Conservation (phyloP, 176 grass and related monocot genomes). For the Oryza meyeriana region DNA sequence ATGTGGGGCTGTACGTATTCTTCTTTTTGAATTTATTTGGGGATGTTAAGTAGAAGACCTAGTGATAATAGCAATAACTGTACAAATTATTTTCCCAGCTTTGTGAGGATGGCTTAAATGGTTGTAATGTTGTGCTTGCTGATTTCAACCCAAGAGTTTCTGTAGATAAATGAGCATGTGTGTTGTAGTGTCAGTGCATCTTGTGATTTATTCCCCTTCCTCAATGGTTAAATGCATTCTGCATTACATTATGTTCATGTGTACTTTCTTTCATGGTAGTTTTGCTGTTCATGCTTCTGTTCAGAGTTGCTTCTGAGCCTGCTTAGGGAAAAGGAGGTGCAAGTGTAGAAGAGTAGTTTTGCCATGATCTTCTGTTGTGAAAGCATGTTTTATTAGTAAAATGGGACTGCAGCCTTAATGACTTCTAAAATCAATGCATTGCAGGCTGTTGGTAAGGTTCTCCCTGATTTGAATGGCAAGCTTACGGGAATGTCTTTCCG, state of each 20-base stretch:
- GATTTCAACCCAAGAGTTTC: not conserved
- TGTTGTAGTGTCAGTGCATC: not conserved
- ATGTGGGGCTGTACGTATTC: not conserved
- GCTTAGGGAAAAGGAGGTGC: not conserved
- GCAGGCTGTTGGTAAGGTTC: conserved; percentile 82
- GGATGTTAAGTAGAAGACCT: not conserved
- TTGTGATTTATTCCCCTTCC: no score
- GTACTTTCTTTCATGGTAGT: not conserved
- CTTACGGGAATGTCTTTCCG: conserved; percentile 77
- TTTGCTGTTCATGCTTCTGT: not conserved
- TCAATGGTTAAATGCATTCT: not conserved
- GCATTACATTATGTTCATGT: not conserved
- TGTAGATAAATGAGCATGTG: not conserved
- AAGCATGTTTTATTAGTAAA: not conserved
- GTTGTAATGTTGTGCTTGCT: not conserved
- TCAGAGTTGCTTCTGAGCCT: not conserved
- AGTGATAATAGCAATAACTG: not conserved
- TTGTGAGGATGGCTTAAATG: no score
- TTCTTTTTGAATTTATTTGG: not conserved
- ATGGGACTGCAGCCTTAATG: not conserved
- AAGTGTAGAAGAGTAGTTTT: not conserved
- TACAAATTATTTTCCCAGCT: no score
- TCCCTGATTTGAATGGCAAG: conserved; percentile 72
- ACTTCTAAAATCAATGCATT: not conserved
- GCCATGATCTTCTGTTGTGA: not conserved